Base-by-base conservation (phyloP, 805 yeast genomes). In the Scheffersomyces stipitis region DNA sequence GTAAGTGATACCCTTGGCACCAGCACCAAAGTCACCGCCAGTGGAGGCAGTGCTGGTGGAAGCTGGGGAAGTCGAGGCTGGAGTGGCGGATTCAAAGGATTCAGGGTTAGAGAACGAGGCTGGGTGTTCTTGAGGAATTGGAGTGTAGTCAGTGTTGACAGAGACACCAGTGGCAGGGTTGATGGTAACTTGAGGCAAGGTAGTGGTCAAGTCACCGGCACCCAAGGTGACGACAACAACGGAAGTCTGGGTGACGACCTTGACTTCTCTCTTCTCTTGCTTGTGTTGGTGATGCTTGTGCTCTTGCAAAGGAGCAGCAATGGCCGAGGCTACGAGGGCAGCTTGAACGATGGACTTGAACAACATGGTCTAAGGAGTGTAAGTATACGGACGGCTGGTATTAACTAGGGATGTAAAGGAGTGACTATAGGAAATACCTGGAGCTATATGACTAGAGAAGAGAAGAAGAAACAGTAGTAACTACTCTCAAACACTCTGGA, bases 1-100 rank as follows among this genome's bases (percentile, higher is more conserved):
- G 75, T 86, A 86, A 40, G 89, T 79, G 53, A 86, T 73, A 75
- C 93, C 95, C 64, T 75, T 78, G 44, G 81, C 71, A 42, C 76
- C 73, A 18, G 41, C 40, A 18, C 15, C 13, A 33, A 26, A 35
- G 17, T 28, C 10, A 7, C 35, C 36, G 18, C 46, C 18, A 12
- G 42, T 20, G 15, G 42, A 23, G 9, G 49, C 32, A 12, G 33
- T 30, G 18, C 41, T 15, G 18, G 27, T 26, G 24, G 45, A 35
- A 15, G 42, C 13, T 9, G 26, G 24, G 18, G 48, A 18, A 17
- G 42, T 4, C 23, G 42, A 17, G 7, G 46, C 22, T 15, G 28
- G 30, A 14, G 37, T 18, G 20, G 48, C 35, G 28, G 50, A 37
- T 13, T 44, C 14, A 16, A 38, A 18, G 16, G 40, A 16, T 18